These are phyloP conservation scores for Penicillium paxilli DNA, from an alignment of 495 filamentous ascomycete species.

Conservation along the genomic window DNA sequence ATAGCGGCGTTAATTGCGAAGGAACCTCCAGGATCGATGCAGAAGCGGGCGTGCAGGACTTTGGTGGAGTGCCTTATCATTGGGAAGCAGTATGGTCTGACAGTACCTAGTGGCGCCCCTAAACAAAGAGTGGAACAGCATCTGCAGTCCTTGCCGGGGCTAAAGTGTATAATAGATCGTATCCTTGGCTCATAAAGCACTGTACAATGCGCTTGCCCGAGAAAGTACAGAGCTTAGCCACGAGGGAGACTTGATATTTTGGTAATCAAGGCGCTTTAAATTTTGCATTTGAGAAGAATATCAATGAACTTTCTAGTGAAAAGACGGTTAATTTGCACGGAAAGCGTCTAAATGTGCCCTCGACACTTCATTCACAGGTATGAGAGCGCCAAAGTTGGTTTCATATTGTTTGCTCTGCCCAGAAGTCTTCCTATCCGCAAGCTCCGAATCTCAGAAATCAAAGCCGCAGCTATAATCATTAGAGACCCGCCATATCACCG, in stretches of 20 bases:
- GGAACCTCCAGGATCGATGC: conserved; percentile 19
- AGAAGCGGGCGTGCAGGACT: conserved; percentile 23
- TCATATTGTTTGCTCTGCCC: neutral
- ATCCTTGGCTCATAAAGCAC: conserved; percentile 8
- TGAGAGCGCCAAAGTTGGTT: neutral
- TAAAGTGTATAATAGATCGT: conserved; percentile 11
- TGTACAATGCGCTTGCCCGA: neutral
- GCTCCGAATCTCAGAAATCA: neutral
- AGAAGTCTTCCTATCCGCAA: neutral
- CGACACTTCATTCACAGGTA: neutral
- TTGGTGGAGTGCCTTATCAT: conserved; percentile 27
- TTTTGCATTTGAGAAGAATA: conserved; percentile 7
- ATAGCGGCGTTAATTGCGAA: conserved; percentile 22
- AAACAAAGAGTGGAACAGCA: conserved; percentile 23
- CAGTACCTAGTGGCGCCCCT: conserved; percentile 10
- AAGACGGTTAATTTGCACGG: neutral
- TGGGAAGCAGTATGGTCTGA: conserved; percentile 27
- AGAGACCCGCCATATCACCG: too few species aligned
- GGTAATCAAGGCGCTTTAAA: conserved; percentile 7
- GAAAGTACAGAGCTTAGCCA: conserved; percentile 13
- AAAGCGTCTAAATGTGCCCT: neutral
- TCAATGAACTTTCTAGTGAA: conserved; percentile 1
- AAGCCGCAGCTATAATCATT: too few species aligned
- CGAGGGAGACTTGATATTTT: conserved; percentile 6
- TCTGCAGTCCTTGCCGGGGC: conserved; percentile 9